Conservation (phyloP, 148 eudicot species). For the Rheum nobile region DNA sequence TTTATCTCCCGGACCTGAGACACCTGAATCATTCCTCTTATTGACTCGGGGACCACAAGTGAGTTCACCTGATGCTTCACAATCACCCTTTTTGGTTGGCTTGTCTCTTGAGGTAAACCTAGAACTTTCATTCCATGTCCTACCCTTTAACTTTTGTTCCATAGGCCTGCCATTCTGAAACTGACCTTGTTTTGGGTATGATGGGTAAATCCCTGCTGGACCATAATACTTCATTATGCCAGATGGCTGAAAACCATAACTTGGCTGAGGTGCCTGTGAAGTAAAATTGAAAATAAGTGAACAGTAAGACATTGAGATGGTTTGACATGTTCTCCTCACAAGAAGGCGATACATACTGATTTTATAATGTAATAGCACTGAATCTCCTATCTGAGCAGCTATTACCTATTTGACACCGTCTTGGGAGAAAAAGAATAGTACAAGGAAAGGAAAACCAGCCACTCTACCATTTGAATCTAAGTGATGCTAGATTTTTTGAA, state of each 20-base stretch:
- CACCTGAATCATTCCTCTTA: constrained; percentile 20
- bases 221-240: constrained; percentile 26
- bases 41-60: constrained; percentile 78
- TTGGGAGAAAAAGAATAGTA: background rate
- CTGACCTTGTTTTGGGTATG: constrained; percentile 40
- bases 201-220: constrained; percentile 32
- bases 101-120: constrained; percentile 24
- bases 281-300: background rate
- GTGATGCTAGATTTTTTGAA: background rate
- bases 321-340: constrained; percentile 27
- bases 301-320: constrained; percentile 24
- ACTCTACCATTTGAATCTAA: background rate
- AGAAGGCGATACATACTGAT: background rate
- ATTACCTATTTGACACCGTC: background rate
- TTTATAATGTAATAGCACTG: background rate
- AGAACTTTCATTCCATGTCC: constrained; percentile 51
- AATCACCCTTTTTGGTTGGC: constrained; percentile 30
- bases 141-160: constrained; percentile 38
- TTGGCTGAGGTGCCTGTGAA: constrained; percentile 35
- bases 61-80: constrained; percentile 43
- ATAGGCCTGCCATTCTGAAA: constrained; percentile 28
- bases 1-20: constrained; percentile 21
- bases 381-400: background rate
- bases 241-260: constrained; percentile 39
- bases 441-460: background rate